These are phyloP conservation scores for Aquilaria yunnanensis DNA, from an alignment of 345 rosid genomes.

Conservation along the genomic window DNA sequence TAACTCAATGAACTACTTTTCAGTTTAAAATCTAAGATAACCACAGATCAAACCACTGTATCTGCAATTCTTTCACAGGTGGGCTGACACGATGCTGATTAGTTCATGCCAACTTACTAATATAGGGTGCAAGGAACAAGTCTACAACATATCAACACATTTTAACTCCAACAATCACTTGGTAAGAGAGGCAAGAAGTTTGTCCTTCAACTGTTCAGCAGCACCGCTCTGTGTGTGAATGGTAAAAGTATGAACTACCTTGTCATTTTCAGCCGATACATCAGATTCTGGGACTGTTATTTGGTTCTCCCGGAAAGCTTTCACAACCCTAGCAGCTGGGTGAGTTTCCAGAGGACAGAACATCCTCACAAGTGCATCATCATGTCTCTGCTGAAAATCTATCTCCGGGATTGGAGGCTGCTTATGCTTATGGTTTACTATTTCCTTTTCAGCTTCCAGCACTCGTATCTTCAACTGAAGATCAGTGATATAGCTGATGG, in stretches of 20 bases:
- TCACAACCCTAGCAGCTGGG: slow-evolving; percentile 58
- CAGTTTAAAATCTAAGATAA: no score
- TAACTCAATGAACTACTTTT: no score
- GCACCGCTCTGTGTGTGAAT: slow-evolving; percentile 56
- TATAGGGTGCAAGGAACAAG: background rate
- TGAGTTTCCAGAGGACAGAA: slow-evolving; percentile 74
- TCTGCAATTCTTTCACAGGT: no score
- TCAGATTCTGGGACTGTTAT: slow-evolving; percentile 48
- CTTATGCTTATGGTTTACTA: slow-evolving; percentile 32
- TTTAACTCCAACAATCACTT: slow-evolving; percentile 27
- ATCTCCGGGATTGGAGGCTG: slow-evolving; percentile 50
- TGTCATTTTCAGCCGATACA: slow-evolving; percentile 53
- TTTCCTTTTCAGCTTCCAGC: slow-evolving; percentile 72
- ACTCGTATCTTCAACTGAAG: slow-evolving; percentile 71
- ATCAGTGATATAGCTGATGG: slow-evolving; percentile 75
- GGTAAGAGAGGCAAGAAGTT: slow-evolving; percentile 54
- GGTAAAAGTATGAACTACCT: slow-evolving; percentile 73
- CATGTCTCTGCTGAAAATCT: slow-evolving; percentile 67
- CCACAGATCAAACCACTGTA: no score
- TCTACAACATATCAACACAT: slow-evolving; percentile 1
- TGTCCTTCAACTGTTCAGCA: slow-evolving; percentile 81
- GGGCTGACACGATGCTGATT: no score
- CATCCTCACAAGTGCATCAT: slow-evolving; percentile 66
- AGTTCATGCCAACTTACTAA: background rate
- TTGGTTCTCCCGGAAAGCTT: slow-evolving; percentile 65